Percentiles rank a stretch among this genome's conserved stretches.
These are phyloP conservation scores for Pestalotiopsis sp. DNA, from an alignment of 2,329 filamentous ascomycete genomes.

Conservation along the genomic window DNA sequence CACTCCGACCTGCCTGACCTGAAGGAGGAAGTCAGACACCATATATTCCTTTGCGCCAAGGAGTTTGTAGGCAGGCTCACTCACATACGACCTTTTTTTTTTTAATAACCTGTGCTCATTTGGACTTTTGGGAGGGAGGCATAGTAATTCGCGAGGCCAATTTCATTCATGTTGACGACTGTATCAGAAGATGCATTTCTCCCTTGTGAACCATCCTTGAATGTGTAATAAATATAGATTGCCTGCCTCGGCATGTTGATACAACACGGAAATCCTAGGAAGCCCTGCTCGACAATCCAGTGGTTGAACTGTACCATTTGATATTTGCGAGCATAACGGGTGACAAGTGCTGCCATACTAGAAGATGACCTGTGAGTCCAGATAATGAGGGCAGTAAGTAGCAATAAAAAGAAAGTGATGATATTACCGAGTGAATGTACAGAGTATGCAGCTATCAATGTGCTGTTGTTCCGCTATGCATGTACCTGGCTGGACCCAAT, in stretches of 20 bases:
- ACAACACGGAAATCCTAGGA: background rate
- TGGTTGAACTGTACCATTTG: too few relatives aligned
- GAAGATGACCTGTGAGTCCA: too few relatives aligned
- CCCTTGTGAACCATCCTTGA: background rate
- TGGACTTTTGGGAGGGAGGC: slow-evolving; percentile 17
- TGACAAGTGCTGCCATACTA: too few relatives aligned
- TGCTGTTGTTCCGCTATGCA: background rate
- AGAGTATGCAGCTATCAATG: background rate
- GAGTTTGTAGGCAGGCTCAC: slow-evolving; percentile 20
- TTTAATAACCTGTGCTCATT: slow-evolving; percentile 33
- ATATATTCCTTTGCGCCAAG: slow-evolving; percentile 4
- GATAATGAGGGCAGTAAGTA: too few relatives aligned
- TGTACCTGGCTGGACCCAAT: background rate
- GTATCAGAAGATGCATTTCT: background rate
- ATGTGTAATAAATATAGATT: background rate
- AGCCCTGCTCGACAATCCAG: too few relatives aligned
- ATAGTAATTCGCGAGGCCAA: background rate
- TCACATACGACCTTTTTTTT: slow-evolving; percentile 26
- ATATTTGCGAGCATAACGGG: too few relatives aligned
- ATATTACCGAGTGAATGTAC: too few relatives aligned
- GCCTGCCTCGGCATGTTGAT: background rate
- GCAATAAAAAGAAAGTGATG: too few relatives aligned
- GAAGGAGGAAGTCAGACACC: background rate
- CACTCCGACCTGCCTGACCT: background rate
- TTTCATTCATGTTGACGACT: background rate